phyloP scores from a whole-genome alignment of 2,329 filamentous ascomycete genomes.

The Phyllachora maydis region DNA sequence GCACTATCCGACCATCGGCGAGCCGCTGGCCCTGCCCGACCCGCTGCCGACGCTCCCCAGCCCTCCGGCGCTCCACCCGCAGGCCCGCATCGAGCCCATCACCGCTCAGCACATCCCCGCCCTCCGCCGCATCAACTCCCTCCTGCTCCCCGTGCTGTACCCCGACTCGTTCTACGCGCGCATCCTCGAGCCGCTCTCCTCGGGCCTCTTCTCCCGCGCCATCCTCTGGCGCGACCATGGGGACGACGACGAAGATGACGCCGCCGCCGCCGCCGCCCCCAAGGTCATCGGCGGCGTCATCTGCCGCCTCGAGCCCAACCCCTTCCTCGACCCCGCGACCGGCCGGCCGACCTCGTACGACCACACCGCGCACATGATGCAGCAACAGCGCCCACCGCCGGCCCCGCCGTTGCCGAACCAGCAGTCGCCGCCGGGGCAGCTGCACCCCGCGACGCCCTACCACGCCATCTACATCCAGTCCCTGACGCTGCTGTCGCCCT shows the following conservation, averaged over 20 bases:
- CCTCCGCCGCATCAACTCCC: constrained; percentile 41
- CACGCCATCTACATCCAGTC: constrained; percentile 44
- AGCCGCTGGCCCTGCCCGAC: constrained; percentile 3
- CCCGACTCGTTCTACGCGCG: constrained; percentile 41
- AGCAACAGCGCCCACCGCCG: too few species aligned
- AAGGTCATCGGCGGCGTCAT: constrained; percentile 41
- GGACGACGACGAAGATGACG: constrained; percentile 5
- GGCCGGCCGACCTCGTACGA: constrained; percentile 3
- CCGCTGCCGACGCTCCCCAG: constrained; percentile 10
- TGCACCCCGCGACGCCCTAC: constrained; percentile 8
- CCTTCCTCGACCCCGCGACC: constrained; percentile 9
- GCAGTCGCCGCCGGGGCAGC: constrained; percentile 1
- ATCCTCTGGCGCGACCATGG: constrained; percentile 31
- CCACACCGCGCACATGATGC: not conserved
- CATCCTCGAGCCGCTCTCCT: constrained; percentile 25
- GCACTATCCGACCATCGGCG: too few species aligned
- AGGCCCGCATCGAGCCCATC: constrained; percentile 31
- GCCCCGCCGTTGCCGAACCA: not conserved
- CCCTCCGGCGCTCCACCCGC: constrained; percentile 17
- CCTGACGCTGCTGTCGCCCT: constrained; percentile 40
- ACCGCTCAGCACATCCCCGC: constrained; percentile 29
- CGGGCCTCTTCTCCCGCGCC: constrained; percentile 35
- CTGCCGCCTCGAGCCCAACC: constrained; percentile 36
- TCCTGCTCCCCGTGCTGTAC: constrained; percentile 43
- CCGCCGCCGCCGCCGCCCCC: too few species aligned